Evolutionary conservation across 208 protist genomes (phyloP).

Genomic region (Crithidia fasciculata): DNA sequence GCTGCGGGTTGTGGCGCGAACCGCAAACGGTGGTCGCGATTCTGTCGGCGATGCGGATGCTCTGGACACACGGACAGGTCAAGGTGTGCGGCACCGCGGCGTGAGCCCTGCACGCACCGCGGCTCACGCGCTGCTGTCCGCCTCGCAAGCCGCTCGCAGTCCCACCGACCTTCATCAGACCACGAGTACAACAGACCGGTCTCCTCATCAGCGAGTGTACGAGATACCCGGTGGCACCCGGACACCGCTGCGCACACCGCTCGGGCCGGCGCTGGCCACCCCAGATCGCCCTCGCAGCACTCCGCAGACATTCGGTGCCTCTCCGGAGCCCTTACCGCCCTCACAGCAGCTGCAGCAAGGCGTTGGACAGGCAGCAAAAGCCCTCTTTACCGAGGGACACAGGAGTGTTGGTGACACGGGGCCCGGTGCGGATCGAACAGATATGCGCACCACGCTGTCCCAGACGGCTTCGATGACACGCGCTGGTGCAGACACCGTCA

Average conservation of each 20-base stretch:
- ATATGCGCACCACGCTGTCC: no score
- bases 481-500: no score
- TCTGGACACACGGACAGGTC: not conserved
- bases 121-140: not conserved
- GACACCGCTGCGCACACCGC: not conserved
- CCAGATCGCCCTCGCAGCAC: not conserved
- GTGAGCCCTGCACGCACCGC: conserved; percentile 9
- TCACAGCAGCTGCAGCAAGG: not conserved
- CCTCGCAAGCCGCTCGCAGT: not conserved
- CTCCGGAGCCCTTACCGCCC: conserved; percentile 9
- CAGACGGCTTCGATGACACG: no score
- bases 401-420: not conserved
- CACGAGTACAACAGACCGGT: not conserved
- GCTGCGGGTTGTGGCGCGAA: not conserved
- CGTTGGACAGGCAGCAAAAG: not conserved
- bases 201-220: conserved; percentile 2
- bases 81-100: not conserved
- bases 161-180: not conserved
- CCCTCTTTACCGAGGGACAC: not conserved
- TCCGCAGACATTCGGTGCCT: not conserved
- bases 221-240: not conserved
- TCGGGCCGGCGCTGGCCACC: no score
- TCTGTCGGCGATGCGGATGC: not conserved
- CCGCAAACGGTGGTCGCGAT: no score
- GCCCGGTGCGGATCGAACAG: no score